These are phyloP conservation scores for Mortierella sp. DNA, from an alignment of 371 early-diverging fungal species.

Conservation along the genomic window DNA sequence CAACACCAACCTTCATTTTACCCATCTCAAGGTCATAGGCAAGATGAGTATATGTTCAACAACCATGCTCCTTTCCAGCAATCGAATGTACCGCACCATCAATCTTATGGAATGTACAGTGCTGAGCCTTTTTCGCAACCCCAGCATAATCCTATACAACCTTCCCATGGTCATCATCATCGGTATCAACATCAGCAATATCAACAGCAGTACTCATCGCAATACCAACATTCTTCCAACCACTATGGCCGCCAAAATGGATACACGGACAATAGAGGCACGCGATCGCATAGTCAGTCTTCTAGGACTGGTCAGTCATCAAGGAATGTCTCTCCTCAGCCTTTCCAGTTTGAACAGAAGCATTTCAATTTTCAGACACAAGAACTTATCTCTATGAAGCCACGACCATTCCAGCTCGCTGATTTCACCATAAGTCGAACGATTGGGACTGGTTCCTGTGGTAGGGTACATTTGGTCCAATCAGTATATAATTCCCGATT, in stretches of 20 bases:
- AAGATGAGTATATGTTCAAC: conserved; percentile 16
- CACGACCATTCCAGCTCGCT: conserved; percentile 63
- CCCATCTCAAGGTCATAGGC: conserved; percentile 13
- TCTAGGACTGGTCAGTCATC: conserved; percentile 45
- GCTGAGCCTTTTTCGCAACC: conserved; percentile 17
- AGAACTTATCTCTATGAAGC: conserved; percentile 61
- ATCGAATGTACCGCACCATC: conserved; percentile 25
- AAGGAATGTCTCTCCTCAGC: conserved; percentile 55
- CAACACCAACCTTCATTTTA: conserved; percentile 27
- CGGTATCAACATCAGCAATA: conserved; percentile 9
- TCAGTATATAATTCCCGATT: conserved; percentile 73
- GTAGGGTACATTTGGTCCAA: conserved; percentile 91
- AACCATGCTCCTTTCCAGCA: conserved; percentile 37
- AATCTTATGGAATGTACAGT: conserved; percentile 13
- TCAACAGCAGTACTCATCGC: background rate
- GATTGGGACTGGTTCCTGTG: conserved; percentile 97
- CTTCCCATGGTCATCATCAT: conserved; percentile 12
- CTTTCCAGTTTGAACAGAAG: conserved; percentile 55
- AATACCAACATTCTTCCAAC: background rate
- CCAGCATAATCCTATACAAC: conserved; percentile 8
- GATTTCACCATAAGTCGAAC: conserved; percentile 70
- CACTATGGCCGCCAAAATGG: conserved; percentile 15
- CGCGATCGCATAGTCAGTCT: conserved; percentile 12
- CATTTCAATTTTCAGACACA: conserved; percentile 57
- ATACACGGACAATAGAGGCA: background rate